Evolutionary conservation across 805 yeast genomes (phyloP), one percentile per base, ranked within the genome.

Genomic region (Phaffomyces antillensis): DNA sequence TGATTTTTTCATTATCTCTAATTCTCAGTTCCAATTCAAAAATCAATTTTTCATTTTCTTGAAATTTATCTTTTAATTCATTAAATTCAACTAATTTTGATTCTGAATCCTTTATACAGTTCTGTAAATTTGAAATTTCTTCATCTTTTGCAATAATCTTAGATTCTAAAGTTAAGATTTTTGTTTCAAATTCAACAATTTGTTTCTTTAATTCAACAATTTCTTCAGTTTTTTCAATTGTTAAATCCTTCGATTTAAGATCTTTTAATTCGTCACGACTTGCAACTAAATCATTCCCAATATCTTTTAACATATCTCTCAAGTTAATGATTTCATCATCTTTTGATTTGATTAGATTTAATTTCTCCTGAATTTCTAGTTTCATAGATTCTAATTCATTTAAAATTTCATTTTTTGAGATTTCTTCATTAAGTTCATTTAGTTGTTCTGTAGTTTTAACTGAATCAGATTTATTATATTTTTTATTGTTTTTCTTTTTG

Each of bases 211-310:
- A 43, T 17, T 51, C 47, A 17, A 39, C 42, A 49, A 49, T n/a
- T 39, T 46, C 25, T 32, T 45, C 36, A 41, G 9, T 30, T 12
- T 33, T 36, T 24, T 41, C 39, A 3, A 28, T 28, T 12, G 10
- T 26, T 11, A 26, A 26, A 11, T 26, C 28, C 12, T 28, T 28
- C 2, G 39, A 8, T n/a, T 55, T 59, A 17, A 62, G 31, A 5
- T 56, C 60, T 52, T 83, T 81, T 18, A 81, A 42, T 43, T 76
- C 65, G 39, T 83, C 87, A 51, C 75, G 78, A 0, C 88, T 77
- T 6, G 76, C 73, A 1, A 89, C 95, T 8, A 89, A 68, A 41
- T 87, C 95, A 55, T 85, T 77, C 1, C 96, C 96, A 25, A 89
- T 72, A 45, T 76, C 79, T 50, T 74, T 74, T 43, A 90, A 61